Conservation (phyloP, 2,329 filamentous ascomycete genomes). For the Clonostachys solani region DNA sequence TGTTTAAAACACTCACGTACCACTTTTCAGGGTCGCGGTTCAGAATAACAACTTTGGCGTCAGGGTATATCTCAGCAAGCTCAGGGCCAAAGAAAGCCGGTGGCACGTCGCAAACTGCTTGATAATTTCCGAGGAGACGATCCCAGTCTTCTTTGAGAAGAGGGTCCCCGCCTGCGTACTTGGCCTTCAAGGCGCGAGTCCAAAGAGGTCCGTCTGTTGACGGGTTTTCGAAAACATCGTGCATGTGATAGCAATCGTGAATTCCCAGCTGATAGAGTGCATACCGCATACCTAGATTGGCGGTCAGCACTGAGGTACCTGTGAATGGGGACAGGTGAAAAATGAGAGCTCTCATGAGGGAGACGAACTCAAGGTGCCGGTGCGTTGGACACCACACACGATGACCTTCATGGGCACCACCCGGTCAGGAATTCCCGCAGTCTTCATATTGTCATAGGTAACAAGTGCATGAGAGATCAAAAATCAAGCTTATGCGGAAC, state of each 20-base stretch:
- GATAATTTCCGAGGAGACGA: constrained; percentile 35
- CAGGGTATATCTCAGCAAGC: constrained; percentile 24
- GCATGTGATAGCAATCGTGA: constrained; percentile 30
- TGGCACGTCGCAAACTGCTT: constrained; percentile 52
- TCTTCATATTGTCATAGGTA: no score
- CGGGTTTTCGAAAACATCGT: constrained; percentile 17
- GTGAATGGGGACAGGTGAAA: neutral
- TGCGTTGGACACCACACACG: constrained; percentile 30
- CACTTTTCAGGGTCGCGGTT: constrained; percentile 31
- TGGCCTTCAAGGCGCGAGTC: constrained; percentile 22
- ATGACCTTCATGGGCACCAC: constrained; percentile 32
- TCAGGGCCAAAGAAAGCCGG: constrained; percentile 43
- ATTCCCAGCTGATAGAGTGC: constrained; percentile 27
- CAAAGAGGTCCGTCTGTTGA: constrained; percentile 16
- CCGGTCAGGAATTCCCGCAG: constrained; percentile 10
- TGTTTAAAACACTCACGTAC: constrained; percentile 22
- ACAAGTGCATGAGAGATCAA: no score
- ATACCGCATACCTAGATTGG: constrained; percentile 20
- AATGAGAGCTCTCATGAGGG: constrained; percentile 1
- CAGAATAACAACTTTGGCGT: constrained; percentile 31
- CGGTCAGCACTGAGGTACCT: neutral
- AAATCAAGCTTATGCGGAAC: no score
- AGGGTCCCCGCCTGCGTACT: constrained; percentile 19
- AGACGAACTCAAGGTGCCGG: constrained; percentile 27
- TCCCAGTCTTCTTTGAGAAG: constrained; percentile 36